These are phyloP conservation scores for Penicillium brasilianum DNA, from an alignment of 2,329 filamentous ascomycete species.

Conservation along the genomic window DNA sequence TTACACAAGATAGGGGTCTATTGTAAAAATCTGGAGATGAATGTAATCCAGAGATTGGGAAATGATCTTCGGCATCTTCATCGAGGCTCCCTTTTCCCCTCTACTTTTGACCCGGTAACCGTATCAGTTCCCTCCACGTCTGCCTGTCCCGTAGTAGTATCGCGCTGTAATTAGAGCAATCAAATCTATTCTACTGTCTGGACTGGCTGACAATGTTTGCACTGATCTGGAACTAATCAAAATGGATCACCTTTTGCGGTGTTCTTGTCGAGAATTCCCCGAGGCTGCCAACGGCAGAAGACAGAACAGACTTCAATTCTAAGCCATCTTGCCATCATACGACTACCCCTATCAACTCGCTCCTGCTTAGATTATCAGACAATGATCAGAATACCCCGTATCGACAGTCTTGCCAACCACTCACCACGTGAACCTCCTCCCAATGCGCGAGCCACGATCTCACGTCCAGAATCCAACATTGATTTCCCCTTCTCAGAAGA, in stretches of 20 bases:
- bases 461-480: conserved; percentile 26
- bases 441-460: conserved; percentile 34
- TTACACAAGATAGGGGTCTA: too few species aligned
- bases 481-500: conserved; percentile 15
- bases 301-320: not conserved
- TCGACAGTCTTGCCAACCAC: not conserved
- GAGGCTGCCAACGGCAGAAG: not conserved
- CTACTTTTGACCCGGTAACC: too few species aligned
- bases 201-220: not conserved
- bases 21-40: too few species aligned
- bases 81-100: too few species aligned
- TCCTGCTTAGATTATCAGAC: not conserved
- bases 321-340: not conserved
- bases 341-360: not conserved
- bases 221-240: not conserved
- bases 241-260: too few species aligned
- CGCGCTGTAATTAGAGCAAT: too few species aligned
- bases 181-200: too few species aligned
- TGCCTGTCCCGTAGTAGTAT: too few species aligned
- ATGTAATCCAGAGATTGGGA: too few species aligned
- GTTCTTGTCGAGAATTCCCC: not conserved
- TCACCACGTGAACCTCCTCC: conserved; percentile 32
- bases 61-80: too few species aligned
- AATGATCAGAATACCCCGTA: not conserved
- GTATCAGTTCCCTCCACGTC: too few species aligned